Evolutionary conservation across 768 basidiomycete genomes (phyloP).

Genomic region (Nidularia pulvinata): DNA sequence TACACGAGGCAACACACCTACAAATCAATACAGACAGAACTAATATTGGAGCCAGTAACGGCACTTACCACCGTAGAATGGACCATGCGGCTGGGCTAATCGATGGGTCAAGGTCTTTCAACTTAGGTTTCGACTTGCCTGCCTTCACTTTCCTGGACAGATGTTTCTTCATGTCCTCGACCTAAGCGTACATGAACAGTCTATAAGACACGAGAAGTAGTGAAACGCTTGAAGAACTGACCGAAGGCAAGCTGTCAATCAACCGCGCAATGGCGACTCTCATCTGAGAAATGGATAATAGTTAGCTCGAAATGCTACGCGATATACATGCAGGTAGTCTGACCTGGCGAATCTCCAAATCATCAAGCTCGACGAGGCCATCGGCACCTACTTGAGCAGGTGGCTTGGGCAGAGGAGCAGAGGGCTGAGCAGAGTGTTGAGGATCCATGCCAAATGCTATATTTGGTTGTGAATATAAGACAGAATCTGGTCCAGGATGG

Average conservation of each 20-base stretch:
- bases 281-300: conserved; percentile 31
- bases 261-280: conserved; percentile 37
- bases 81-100: conserved; percentile 65
- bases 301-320: neutral
- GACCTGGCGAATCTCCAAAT: conserved; percentile 33
- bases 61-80: conserved; percentile 55
- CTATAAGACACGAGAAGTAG: no score
- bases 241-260: conserved; percentile 48
- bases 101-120: conserved; percentile 47
- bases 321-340: neutral
- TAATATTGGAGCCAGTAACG: neutral
- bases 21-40: neutral
- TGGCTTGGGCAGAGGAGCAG: no score
- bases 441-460: no score
- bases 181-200: conserved; percentile 20
- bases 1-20: conserved; percentile 75
- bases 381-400: conserved; percentile 18
- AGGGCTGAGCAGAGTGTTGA: no score
- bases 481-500: conserved; percentile 13
- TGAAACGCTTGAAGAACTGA: conserved; percentile 15
- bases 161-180: conserved; percentile 59
- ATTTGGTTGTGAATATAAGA: no score
- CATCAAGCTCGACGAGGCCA: conserved; percentile 54
- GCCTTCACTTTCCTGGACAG: conserved; percentile 47
- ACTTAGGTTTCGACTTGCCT: conserved; percentile 52